Conservation (phyloP, 78 protist species). For the Polysphondylium violaceum region DNA sequence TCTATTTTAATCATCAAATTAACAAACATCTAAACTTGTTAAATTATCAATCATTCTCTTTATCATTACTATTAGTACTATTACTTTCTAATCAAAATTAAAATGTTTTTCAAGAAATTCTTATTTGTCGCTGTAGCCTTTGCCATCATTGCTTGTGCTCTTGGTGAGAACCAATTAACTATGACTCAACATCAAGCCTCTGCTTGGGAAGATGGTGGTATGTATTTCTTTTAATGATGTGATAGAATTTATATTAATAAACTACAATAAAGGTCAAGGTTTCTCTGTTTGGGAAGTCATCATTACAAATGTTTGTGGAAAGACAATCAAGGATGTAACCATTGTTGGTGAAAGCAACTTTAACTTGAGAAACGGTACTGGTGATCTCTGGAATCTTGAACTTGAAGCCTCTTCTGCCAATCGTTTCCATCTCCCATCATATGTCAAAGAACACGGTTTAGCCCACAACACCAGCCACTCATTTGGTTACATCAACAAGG, state of each 20-base stretch:
- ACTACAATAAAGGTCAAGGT: not conserved
- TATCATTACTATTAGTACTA: not conserved
- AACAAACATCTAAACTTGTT: not conserved
- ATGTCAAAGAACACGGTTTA: not conserved
- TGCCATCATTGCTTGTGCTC: not conserved
- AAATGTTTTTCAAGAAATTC: no score
- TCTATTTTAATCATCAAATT: not conserved
- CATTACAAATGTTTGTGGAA: not conserved
- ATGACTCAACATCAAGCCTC: not conserved
- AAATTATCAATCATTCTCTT: not conserved
- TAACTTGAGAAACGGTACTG: not conserved
- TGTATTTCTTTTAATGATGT: no score
- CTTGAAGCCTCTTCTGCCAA: not conserved
- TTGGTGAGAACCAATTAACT: not conserved
- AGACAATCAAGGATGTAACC: not conserved
- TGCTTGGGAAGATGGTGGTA: not conserved
- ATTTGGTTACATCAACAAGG: constrained; percentile 11
- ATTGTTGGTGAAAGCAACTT: not conserved
- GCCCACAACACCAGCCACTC: not conserved
- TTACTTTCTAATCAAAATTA: not conserved
- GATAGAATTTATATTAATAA: no score
- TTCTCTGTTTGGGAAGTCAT: not conserved
- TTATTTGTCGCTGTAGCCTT: no score
- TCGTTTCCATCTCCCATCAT: not conserved
- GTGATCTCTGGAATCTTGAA: not conserved